Conservation (phyloP, 306 rosid genomes). For the Myrica gale region DNA sequence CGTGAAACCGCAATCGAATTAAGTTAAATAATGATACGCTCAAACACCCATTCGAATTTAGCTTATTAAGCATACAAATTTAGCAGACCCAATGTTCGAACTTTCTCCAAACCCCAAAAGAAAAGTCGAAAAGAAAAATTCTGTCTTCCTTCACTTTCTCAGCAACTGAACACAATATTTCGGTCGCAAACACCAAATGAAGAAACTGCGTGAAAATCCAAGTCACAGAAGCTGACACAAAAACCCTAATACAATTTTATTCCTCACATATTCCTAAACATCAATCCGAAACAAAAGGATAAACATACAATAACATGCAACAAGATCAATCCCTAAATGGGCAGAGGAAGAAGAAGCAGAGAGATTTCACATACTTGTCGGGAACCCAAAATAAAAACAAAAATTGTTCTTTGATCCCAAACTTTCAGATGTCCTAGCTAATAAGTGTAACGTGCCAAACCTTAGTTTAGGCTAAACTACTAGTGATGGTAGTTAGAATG, state of each 20-base stretch:
- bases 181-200: neutral
- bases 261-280: neutral
- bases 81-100: neutral
- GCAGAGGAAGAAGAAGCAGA: neutral
- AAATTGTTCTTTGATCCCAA: neutral
- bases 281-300: neutral
- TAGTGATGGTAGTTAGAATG: too few species aligned
- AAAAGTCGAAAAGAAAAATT: neutral
- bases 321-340: neutral
- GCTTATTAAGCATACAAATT: neutral
- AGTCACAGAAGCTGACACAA: neutral
- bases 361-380: neutral
- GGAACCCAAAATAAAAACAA: neutral
- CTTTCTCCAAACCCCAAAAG: neutral
- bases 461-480: too few species aligned
- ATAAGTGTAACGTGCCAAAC: too few species aligned
- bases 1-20: neutral
- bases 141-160: neutral
- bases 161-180: neutral
- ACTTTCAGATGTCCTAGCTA: neutral
- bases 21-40: neutral
- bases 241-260: conserved; percentile 4
- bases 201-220: neutral
- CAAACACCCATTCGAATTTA: neutral
- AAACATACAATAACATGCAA: neutral